Conservation (phyloP, 2,329 filamentous ascomycete genomes). For the Coccinonectria pachysandricola region DNA sequence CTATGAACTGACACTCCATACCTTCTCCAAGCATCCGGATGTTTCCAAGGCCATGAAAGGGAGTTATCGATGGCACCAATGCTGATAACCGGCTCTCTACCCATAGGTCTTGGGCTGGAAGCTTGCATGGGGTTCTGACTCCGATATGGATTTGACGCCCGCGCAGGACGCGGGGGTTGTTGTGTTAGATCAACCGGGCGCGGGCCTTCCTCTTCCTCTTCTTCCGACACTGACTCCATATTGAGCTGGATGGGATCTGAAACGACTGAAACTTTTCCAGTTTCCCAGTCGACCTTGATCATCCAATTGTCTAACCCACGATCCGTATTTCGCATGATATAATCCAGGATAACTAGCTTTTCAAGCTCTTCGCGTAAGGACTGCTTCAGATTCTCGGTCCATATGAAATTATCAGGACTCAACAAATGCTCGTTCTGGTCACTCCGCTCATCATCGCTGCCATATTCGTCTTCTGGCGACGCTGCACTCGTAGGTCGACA, state of each 20-base stretch:
- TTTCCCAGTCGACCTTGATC: constrained; percentile 88
- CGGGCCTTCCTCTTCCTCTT: constrained; percentile 36
- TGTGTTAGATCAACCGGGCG: constrained; percentile 49
- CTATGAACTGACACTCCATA: no score
- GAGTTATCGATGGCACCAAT: constrained; percentile 97
- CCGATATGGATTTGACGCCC: constrained; percentile 56
- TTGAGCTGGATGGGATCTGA: constrained; percentile 67
- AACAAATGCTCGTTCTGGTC: constrained; percentile 41
- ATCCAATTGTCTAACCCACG: constrained; percentile 98
- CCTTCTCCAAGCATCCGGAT: constrained; percentile 77
- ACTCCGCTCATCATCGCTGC: constrained; percentile 47
- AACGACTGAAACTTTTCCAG: constrained; percentile 72
- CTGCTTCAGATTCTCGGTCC: constrained; percentile 82
- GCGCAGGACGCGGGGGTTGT: constrained; percentile 28
- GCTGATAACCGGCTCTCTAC: constrained; percentile 49
- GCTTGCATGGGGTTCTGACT: constrained; percentile 79
- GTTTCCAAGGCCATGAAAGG: constrained; percentile 97
- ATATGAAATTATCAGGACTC: constrained; percentile 54
- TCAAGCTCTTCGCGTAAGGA: constrained; percentile 91
- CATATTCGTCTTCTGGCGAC: constrained; percentile 52
- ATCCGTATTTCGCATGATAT: constrained; percentile 98
- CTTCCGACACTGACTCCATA: constrained; percentile 38
- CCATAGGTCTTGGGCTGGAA: constrained; percentile 38
- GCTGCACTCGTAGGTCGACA: constrained; percentile 54
- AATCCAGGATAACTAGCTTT: constrained; percentile 93